Base-by-base conservation (phyloP, 768 basidiomycete species). In the Boletus subparvulus region DNA sequence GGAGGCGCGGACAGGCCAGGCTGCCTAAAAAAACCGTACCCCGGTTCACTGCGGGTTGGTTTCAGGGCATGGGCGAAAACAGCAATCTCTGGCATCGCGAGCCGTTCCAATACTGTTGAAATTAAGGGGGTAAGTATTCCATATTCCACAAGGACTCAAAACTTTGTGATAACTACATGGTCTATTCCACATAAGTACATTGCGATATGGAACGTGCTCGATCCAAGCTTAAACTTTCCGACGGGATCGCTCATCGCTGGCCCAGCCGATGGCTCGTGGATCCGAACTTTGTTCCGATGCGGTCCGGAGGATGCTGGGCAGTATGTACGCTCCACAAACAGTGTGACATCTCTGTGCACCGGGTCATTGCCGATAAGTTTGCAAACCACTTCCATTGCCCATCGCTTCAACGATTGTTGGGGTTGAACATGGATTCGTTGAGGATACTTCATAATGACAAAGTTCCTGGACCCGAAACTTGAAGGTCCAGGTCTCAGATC, bases 141-240 rank as follows among this genome's bases (percentile, higher is more conserved):
- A 32, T 16, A 21, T 4, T 26, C 32, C 11, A 32, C 28, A 61
- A 32, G 52, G 35, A 48, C 36, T 24, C 37, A 24, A n/a, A 30
- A 44, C 35, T 44, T 56, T 60, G 41, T 47, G 53, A 17, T 28
- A 10, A 26, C 9, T 11, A 4, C 47, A 28, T 11, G 24, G 28
- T 53, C 32, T 46, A 30, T 50, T 49, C 17, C 42, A n/a, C 17
- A 33, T 77, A 28, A 28, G 28, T 28, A 75, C 59, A 77, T 76
- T 2, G 69, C 65, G 17, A 60, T 74, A 41, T 75, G 73, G 69
- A 77, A 78, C 55, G 61, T 76, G 14, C 54, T 70, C 16, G 77
- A 79, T 46, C 42, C 11, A 28, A 61, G 40, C 47, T 63, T 78
- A 74, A 70, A 73, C 9, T 72, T 75, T 65, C 79, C 80, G 17